Conservation (phyloP, 108 stramenopile species). For the Stephanodiscus triporus region DNA sequence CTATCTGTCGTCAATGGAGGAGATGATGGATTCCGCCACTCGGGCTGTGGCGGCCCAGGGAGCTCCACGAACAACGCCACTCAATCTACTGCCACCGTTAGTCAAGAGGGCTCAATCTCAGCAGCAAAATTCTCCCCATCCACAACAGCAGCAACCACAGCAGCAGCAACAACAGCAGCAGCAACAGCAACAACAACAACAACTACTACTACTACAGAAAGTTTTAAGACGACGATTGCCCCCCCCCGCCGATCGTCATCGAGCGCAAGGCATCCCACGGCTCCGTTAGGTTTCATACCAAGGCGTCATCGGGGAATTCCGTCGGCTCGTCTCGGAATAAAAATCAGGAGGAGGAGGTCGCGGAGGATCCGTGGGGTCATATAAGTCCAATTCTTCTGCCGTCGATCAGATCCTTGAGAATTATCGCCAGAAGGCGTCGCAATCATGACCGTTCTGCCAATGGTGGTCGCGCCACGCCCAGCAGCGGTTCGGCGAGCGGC, state of each 20-base stretch:
- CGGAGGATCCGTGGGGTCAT: conserved; percentile 9
- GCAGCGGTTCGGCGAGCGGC: neutral
- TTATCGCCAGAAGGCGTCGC: conserved; percentile 42
- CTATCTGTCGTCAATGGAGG: neutral
- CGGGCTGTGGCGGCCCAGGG: too few species aligned
- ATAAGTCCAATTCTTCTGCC: conserved; percentile 39
- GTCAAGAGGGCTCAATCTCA: neutral
- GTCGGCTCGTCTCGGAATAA: conserved; percentile 13
- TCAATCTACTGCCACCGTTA: neutral
- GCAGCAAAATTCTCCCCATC: neutral
- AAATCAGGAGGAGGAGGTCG: conserved; percentile 4
- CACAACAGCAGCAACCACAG: neutral
- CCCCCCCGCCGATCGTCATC: neutral
- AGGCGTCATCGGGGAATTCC: neutral
- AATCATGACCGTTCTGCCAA: too few species aligned
- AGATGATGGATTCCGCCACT: neutral
- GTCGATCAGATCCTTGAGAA: conserved; percentile 47
- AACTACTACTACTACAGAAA: neutral
- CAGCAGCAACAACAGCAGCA: neutral
- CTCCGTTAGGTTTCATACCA: too few species aligned
- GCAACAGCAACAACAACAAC: neutral
- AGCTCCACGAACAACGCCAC: too few species aligned
- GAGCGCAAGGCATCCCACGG: too few species aligned
- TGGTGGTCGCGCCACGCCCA: too few species aligned
- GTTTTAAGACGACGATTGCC: neutral